phyloP scores from a whole-genome alignment of 2,329 filamentous ascomycete genomes.

The Pseudogymnoascus sp. region DNA sequence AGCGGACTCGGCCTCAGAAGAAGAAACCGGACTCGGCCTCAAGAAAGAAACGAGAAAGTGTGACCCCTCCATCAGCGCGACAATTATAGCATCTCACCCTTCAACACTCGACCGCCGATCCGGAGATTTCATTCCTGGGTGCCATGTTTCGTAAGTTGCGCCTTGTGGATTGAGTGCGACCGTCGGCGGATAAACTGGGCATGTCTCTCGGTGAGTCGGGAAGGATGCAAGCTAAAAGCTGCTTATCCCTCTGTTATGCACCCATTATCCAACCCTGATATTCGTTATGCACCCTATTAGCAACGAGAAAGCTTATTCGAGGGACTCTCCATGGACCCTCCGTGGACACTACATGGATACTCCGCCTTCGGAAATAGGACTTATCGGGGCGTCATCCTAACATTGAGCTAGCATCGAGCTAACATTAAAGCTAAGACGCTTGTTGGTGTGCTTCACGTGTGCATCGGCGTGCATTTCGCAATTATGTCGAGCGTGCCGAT shows the following conservation, averaged over 20 bases:
- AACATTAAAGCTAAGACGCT: not conserved
- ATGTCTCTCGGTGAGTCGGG: not conserved
- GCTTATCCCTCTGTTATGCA: not conserved
- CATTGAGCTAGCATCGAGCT: not conserved
- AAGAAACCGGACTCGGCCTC: too few species aligned
- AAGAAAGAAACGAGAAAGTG: not conserved
- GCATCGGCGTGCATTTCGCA: not conserved
- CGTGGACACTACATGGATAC: not conserved
- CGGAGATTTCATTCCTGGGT: not conserved
- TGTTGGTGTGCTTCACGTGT: not conserved
- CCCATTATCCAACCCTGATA: not conserved
- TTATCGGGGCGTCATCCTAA: not conserved
- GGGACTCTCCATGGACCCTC: not conserved
- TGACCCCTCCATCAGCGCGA: not conserved
- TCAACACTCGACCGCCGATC: not conserved
- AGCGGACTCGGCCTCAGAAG: not conserved
- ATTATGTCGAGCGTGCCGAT: conserved; percentile 2
- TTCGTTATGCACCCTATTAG: not conserved
- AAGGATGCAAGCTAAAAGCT: not conserved
- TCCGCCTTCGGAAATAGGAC: conserved; percentile 3
- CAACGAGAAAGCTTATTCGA: not conserved
- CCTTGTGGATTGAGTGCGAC: not conserved
- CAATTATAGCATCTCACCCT: not conserved
- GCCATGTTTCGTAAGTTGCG: not conserved
- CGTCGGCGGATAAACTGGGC: not conserved